Percentiles rank a stretch among this genome's conserved stretches.
Conservation (phyloP, 2,329 filamentous ascomycete genomes). For the Penicillium olsonii region DNA sequence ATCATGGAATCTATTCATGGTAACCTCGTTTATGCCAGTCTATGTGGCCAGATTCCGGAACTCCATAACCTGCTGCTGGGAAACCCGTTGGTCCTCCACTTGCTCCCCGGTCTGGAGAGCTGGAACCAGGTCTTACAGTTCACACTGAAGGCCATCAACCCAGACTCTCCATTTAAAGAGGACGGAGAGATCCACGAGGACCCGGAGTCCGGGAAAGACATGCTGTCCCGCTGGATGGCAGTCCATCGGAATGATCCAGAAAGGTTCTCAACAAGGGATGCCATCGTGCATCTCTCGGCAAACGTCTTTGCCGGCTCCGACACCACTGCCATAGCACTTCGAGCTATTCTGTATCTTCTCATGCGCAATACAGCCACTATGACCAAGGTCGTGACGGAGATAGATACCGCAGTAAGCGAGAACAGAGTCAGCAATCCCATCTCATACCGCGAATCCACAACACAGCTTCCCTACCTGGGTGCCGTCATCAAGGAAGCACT, state of each 20-base stretch:
- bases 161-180: neutral
- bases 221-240: constrained; percentile 33
- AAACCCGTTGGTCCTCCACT: neutral
- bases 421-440: constrained; percentile 18
- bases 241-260: constrained; percentile 29
- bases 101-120: neutral
- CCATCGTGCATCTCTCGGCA: constrained; percentile 30
- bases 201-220: constrained; percentile 26
- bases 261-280: constrained; percentile 31
- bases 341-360: constrained; percentile 34
- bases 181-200: constrained; percentile 27
- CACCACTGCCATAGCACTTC: constrained; percentile 36
- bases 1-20: constrained; percentile 34
- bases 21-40: constrained; percentile 28
- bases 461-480: constrained; percentile 30
- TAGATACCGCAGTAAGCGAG: constrained; percentile 40
- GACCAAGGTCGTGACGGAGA: constrained; percentile 50
- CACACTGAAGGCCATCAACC: neutral
- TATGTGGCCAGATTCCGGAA: neutral
- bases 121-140: neutral
- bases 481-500: constrained; percentile 32
- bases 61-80: neutral
- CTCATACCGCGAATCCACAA: constrained; percentile 29
- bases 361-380: constrained; percentile 25
- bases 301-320: constrained; percentile 38